These are phyloP conservation scores for Plicaturopsis crispa DNA, from an alignment of 768 basidiomycete genomes.

Conservation along the genomic window DNA sequence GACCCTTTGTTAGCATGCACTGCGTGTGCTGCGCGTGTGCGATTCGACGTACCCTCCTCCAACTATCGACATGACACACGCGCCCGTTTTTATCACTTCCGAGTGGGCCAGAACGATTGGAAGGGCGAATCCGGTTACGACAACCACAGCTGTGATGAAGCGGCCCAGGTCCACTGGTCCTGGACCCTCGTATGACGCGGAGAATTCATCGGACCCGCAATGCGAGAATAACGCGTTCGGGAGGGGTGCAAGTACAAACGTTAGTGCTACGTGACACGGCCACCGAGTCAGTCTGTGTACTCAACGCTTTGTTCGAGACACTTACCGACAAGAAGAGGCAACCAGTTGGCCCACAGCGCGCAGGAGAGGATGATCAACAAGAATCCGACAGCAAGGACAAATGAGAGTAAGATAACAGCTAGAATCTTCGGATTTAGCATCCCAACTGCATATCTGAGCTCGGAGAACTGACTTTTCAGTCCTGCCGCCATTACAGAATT, in stretches of 20 bases:
- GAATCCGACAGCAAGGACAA: constrained; percentile 97
- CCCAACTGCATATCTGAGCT: not conserved
- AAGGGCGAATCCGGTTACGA: constrained; percentile 89
- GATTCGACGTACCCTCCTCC: constrained; percentile 71
- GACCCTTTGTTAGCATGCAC: constrained; percentile 5
- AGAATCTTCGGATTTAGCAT: no score
- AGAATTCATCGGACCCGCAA: constrained; percentile 86
- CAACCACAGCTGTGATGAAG: constrained; percentile 86
- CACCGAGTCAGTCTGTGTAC: constrained; percentile 1
- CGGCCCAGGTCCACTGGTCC: constrained; percentile 86
- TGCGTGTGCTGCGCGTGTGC: constrained; percentile 1
- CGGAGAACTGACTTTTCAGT: constrained; percentile 53
- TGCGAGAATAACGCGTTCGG: constrained; percentile 94
- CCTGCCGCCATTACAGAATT: constrained; percentile 51
- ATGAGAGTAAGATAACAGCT: constrained; percentile 96
- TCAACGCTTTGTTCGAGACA: constrained; percentile 9
- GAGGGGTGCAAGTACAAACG: constrained; percentile 90
- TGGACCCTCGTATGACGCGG: constrained; percentile 61
- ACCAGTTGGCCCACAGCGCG: constrained; percentile 94
- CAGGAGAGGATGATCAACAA: constrained; percentile 95
- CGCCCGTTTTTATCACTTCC: constrained; percentile 73
- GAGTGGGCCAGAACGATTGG: constrained; percentile 92
- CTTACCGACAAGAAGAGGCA: constrained; percentile 92
- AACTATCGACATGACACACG: constrained; percentile 90
- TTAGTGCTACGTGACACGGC: constrained; percentile 57